Base-by-base conservation (phyloP, 352 stramenopile genomes). In the Phytopythium oedochilum region DNA sequence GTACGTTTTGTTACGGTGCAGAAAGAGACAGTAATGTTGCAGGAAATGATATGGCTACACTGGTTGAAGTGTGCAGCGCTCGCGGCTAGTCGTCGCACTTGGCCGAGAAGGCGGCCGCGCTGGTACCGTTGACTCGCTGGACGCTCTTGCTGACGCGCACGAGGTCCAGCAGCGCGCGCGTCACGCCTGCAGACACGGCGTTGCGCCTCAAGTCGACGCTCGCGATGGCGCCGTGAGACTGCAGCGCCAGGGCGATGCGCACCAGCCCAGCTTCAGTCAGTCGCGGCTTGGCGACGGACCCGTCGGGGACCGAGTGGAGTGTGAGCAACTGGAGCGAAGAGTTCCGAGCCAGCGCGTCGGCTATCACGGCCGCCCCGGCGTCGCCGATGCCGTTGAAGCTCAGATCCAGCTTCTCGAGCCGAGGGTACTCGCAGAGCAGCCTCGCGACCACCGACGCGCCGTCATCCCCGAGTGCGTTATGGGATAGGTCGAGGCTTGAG, bases 351-450 rank as follows among this genome's bases (percentile, higher is more conserved):
- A 92, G 43, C 11, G 73, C 70, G 17, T 84, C 64, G 1, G 70
- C 75, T 1, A 92, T 39, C 2, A 51, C 68, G 12, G 60, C 42
- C 1, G 68, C 72, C 11, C 81, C 81, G 20, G 48, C 38, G 54
- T 92, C 74, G 2, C 76, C 74, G 55, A 92, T 88, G 51, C 80
- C 74, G 53, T 92, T 92, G 55, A 84, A 81, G 55, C 81, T 88
- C 23, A 92, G n/a, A 36, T 89, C 72, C 8, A 92, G 58, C 10
- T 71, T 68, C 28, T 65, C 60, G 3, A 92, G 59, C 1, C 17
- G 55, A 2, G 61, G 22, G 43, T 80, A 82, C 0, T 48, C 23
- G 5, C 56, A 40, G 5, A 92, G 45, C 2, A 88, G 49, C 38
- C 53, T 60, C 1, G 76, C 77, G 20, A 87, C 61, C 20, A 68